Conservation (phyloP, 768 basidiomycete species). For the Tricholoma furcatifolium region DNA sequence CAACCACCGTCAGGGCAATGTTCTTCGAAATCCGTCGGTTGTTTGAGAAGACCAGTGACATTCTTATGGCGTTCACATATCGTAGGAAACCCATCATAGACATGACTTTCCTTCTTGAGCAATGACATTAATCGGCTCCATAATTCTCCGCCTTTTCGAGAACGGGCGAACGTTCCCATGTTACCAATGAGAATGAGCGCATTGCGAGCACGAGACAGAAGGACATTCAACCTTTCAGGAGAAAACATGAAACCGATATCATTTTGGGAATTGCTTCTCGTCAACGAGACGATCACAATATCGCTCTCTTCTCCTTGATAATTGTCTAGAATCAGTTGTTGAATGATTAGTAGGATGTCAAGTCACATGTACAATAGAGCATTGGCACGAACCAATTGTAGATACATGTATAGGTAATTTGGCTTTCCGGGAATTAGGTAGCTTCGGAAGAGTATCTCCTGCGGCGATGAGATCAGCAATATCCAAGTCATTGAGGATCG, state of each 20-base stretch:
- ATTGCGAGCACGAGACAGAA: conserved; percentile 66
- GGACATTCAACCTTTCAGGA: conserved; percentile 66
- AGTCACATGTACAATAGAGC: too few relatives aligned
- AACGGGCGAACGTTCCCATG: conserved; percentile 50
- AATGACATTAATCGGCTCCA: conserved; percentile 52
- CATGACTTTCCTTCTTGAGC: conserved; percentile 38
- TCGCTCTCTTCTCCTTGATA: conserved; percentile 76
- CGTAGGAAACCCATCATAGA: conserved; percentile 61
- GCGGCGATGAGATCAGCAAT: conserved; percentile 54
- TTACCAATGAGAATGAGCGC: conserved; percentile 68
- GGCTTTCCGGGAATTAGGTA: conserved; percentile 34
- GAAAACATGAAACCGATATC: conserved; percentile 74
- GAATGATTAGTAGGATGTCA: too few relatives aligned
- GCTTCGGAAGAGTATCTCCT: conserved; percentile 42
- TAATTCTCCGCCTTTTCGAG: conserved; percentile 48
- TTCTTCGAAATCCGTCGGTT: conserved; percentile 47
- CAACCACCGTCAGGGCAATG: conserved; percentile 66
- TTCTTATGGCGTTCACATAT: conserved; percentile 56
- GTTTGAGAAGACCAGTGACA: conserved; percentile 33
- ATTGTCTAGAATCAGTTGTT: conserved; percentile 67
- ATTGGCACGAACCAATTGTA: conserved; percentile 56
- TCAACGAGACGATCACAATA: conserved; percentile 60
- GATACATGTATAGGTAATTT: conserved; percentile 55
- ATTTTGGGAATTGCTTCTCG: conserved; percentile 50
- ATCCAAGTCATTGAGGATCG: conserved; percentile 63